A percentile compares a stretch with the other conserved stretches of the same genome.
phyloP scores from a whole-genome alignment of 192 early-diverging fungal species.

The Podila minutissima region DNA sequence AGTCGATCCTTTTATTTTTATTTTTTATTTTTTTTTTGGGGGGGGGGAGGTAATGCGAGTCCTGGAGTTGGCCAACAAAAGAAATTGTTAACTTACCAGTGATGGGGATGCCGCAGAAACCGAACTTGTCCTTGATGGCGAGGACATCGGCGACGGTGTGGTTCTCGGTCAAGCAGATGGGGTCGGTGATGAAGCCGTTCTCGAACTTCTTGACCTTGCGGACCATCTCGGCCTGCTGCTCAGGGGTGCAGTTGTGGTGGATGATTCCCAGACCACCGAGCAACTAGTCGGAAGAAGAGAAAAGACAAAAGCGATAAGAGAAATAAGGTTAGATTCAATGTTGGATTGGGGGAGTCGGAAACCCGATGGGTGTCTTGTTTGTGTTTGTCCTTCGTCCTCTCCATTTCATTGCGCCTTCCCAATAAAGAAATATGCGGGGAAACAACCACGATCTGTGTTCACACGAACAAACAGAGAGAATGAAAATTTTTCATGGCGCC shows the following conservation, averaged over 20 bases:
- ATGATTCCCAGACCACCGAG: conserved; percentile 96
- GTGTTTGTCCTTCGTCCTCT: not conserved
- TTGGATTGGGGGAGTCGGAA: conserved; percentile 1
- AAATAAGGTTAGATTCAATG: conserved; percentile 13
- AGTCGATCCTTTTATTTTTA: too few species aligned
- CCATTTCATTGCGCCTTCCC: not conserved
- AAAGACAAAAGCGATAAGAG: conserved; percentile 14
- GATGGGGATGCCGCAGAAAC: conserved; percentile 97
- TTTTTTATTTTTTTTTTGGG: too few species aligned
- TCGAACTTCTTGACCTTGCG: conserved; percentile 98
- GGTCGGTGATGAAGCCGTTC: conserved; percentile 98
- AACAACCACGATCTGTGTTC: conserved; percentile 3
- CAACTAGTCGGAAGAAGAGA: conserved; percentile 47
- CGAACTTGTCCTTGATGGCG: conserved; percentile 85
- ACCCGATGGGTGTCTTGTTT: not conserved
- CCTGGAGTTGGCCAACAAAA: not conserved
- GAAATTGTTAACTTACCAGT: conserved; percentile 67
- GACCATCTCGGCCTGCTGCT: conserved; percentile 98
- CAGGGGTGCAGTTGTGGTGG: conserved; percentile 96
- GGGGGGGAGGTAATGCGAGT: too few species aligned
- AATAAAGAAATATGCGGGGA: conserved; percentile 55
- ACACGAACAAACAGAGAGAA: not conserved
- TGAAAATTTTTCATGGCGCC: not conserved
- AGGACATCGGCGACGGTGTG: conserved; percentile 89
- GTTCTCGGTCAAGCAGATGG: conserved; percentile 83